phyloP scores from a whole-genome alignment of 345 rosid species.

The Eucalyptus sp. region DNA sequence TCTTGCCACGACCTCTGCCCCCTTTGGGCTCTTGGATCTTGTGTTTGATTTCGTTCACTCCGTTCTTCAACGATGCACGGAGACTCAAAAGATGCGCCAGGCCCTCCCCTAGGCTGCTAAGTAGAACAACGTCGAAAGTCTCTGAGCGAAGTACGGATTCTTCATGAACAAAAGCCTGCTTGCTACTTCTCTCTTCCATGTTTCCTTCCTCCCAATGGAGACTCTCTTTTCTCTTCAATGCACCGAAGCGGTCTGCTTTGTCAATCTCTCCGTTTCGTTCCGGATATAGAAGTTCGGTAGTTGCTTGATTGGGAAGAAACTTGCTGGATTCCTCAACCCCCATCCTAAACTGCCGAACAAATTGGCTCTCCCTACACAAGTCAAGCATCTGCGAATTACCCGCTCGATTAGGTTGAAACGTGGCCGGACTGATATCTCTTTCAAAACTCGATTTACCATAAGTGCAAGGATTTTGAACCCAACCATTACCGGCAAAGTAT shows the following conservation, averaged over 20 bases:
- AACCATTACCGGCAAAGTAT: neutral
- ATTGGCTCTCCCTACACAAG: neutral
- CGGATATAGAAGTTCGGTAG: neutral
- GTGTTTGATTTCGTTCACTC: neutral
- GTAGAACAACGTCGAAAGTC: neutral
- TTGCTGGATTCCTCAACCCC: neutral
- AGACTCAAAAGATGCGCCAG: neutral
- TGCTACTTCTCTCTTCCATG: neutral
- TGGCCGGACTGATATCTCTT: neutral
- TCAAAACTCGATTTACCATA: neutral
- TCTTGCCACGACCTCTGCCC: slow-evolving; percentile 3
- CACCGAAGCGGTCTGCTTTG: neutral
- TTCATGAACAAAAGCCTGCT: neutral
- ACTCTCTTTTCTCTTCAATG: neutral
- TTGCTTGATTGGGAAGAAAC: neutral
- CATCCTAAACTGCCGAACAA: neutral
- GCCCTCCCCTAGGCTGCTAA: neutral
- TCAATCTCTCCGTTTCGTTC: neutral
- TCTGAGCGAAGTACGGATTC: neutral
- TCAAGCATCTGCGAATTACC: neutral
- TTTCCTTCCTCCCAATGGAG: neutral
- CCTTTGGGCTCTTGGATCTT: neutral
- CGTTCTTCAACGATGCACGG: neutral
- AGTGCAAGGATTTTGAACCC: neutral
- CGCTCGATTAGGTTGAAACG: neutral